Evolutionary conservation across 2,329 filamentous ascomycete genomes (phyloP), one percentile per base, ranked within the genome.

Genomic region (Endoconidiophora laricicola): DNA sequence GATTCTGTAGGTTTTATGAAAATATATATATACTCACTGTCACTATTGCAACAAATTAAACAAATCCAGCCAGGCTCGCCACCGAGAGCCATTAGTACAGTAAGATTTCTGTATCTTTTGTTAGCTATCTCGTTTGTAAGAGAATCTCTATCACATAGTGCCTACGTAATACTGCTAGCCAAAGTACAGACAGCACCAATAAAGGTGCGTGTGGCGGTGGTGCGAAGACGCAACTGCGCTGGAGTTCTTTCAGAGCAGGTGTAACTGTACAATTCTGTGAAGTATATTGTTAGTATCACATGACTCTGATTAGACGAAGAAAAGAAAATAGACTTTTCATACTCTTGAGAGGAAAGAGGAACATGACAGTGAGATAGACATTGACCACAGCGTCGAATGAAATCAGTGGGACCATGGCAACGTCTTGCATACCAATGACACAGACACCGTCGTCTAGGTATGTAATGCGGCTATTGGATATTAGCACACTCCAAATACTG

Each of bases 61-160:
- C 76, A 81, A 2, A 81, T 69, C 76, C 77, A 81, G 2, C 72
- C 77, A 2, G 73, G 76, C 58, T 81, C 77, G 10, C 77, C 77
- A 22, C 74, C 62, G 2, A 81, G 66, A 1, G 67, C 67, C 66
- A 78, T 72, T 1, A 81, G 61, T 0, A 80, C 68, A 2, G 71
- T 69, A 2, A 81, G 61, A 57, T 81, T 81, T 3, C 74, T 77
- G 49, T 14, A 9, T 39, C 29, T 55, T n/a, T n/a, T 10, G 45
- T 52, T 24, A 46, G 44, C 22, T 16, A 4, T 26, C 40, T 36
- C 6, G 29, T 9, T 4, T n/a, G 26, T 18, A n/a, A 20, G 10
- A 9, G 26, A 9, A 33, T 33, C 6, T 33, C 26, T 33, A 33
- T 33, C 26, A 10, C 7, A 9, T 3, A 33, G 26, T 10, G 26